Conservation (phyloP, 805 yeast species). For the Ogataea trehaloabstinens region DNA sequence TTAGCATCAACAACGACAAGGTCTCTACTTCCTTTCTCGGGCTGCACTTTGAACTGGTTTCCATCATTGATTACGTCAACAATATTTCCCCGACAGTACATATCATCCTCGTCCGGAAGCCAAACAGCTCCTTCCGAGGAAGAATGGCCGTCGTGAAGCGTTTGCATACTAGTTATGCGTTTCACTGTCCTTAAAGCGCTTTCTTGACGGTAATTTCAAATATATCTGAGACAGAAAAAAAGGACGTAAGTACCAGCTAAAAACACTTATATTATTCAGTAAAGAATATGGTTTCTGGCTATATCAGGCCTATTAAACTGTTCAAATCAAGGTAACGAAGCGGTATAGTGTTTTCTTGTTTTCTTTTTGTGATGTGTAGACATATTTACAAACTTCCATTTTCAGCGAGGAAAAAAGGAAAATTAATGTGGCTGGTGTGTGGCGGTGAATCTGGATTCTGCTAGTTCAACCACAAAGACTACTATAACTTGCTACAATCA, state of each 20-base stretch:
- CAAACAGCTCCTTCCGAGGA: slow-evolving; percentile 62
- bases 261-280: too few species aligned
- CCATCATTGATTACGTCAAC: slow-evolving; percentile 38
- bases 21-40: slow-evolving; percentile 5
- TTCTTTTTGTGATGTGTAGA: slow-evolving; percentile 1
- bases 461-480: too few species aligned
- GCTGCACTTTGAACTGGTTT: slow-evolving; percentile 35
- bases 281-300: too few species aligned
- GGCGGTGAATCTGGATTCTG: too few species aligned
- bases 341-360: not conserved
- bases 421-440: too few species aligned
- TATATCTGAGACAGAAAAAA: too few species aligned
- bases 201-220: not conserved
- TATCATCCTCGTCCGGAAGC: slow-evolving; percentile 60
- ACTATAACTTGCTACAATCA: too few species aligned
- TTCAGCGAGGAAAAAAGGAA: not conserved
- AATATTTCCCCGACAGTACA: slow-evolving; percentile 62
- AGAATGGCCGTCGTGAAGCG: slow-evolving; percentile 22
- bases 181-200: not conserved
- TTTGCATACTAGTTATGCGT: not conserved
- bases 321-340: too few species aligned
- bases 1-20: slow-evolving; percentile 39
- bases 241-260: too few species aligned
- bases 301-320: too few species aligned
- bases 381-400: slow-evolving; percentile 6